These are phyloP conservation scores for Hortiboletus rubellus DNA, from an alignment of 1,284 basidiomycete genomes.

Conservation along the genomic window DNA sequence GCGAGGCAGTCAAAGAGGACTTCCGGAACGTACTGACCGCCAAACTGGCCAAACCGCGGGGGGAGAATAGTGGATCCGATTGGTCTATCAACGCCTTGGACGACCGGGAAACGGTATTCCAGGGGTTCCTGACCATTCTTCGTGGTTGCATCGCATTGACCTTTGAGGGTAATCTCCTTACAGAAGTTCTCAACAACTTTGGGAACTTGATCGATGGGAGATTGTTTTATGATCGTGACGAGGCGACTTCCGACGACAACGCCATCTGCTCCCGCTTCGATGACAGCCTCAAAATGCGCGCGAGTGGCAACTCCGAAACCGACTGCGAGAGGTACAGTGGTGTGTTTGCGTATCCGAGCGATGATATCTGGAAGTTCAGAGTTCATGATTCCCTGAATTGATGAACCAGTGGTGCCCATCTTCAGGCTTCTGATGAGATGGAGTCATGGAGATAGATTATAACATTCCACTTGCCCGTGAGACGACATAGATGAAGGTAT, in stretches of 20 bases:
- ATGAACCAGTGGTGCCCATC: not conserved
- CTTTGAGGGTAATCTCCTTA: not conserved
- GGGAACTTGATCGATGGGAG: not conserved
- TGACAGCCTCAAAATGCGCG: not conserved
- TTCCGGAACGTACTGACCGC: conserved; percentile 6
- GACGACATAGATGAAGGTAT: conserved; percentile 3
- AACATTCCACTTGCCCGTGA: not conserved
- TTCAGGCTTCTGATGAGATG: not conserved
- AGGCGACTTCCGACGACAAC: not conserved
- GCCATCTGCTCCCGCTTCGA: not conserved
- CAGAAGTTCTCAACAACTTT: not conserved
- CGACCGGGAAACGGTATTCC: not conserved
- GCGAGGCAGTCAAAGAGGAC: conserved; percentile 5
- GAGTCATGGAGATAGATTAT: no score
- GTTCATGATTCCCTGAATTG: not conserved
- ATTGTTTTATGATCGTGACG: not conserved
- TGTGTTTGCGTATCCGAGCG: not conserved
- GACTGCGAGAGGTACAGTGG: not conserved
- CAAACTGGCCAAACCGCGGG: conserved; percentile 1
- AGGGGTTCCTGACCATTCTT: not conserved
- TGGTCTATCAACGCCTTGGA: not conserved
- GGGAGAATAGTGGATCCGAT: not conserved
- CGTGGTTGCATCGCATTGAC: not conserved
- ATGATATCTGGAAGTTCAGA: not conserved
- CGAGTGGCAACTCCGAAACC: not conserved